Evolutionary conservation across 495 filamentous ascomycete genomes (phyloP).

Genomic region (Endocarpon pusillum): DNA sequence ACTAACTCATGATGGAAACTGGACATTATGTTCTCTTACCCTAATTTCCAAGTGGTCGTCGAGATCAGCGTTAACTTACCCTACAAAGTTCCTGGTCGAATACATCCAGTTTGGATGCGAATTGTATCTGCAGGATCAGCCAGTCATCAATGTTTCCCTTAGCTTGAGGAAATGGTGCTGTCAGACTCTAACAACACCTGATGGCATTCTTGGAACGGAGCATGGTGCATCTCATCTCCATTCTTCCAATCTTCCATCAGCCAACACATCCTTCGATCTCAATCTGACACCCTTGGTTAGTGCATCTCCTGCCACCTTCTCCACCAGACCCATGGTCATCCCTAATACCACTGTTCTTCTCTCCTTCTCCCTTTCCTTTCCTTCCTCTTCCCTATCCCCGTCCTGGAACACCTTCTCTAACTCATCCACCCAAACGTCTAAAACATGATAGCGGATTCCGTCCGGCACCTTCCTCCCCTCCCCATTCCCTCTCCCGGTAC

Average conservation of each 20-base stretch:
- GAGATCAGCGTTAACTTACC: too few species aligned
- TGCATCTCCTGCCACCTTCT: conserved; percentile 34
- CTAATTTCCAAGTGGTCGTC: too few species aligned
- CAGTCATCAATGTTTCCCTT: too few species aligned
- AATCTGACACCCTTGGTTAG: conserved; percentile 54
- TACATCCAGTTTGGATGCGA: too few species aligned
- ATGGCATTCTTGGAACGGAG: too few species aligned
- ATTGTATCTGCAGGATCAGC: too few species aligned
- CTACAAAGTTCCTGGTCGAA: too few species aligned
- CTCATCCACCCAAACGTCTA: conserved; percentile 87
- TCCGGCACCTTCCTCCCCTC: conserved; percentile 44
- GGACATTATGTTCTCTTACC: too few species aligned
- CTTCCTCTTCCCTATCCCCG: conserved; percentile 2
- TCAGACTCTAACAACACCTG: too few species aligned
- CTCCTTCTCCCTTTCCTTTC: conserved; percentile 12
- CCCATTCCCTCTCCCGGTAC: conserved; percentile 29
- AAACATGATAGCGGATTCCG: conserved; percentile 69
- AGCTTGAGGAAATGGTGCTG: too few species aligned
- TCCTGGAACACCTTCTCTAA: conserved; percentile 46
- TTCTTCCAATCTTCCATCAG: conserved; percentile 62
- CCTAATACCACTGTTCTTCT: conserved; percentile 17
- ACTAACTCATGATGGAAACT: too few species aligned
- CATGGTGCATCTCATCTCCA: too few species aligned
- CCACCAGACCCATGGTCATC: conserved; percentile 41
- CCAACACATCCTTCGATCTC: conserved; percentile 52